Evolutionary conservation across 2,329 filamentous ascomycete species (phyloP), one percentile per base, ranked within the genome.

Genomic region (Exophiala mesophila): DNA sequence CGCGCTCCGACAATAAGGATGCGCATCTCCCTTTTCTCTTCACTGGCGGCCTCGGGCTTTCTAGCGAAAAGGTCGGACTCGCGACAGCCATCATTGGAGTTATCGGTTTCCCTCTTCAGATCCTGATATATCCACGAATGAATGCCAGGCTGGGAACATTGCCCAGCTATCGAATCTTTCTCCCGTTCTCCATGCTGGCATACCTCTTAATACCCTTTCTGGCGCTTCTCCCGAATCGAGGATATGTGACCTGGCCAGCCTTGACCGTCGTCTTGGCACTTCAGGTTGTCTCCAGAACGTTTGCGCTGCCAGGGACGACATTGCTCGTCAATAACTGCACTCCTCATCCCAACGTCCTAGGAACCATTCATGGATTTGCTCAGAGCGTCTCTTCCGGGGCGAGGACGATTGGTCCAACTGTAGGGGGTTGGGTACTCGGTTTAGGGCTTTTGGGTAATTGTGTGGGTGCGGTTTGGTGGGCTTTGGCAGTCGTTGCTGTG

Each of bases 21-120:
- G 28, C 48, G 20, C 59, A 38, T 34, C 47, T 42, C 35, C 63
- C 60, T 0, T 62, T 48, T 63, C 75, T 44, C 72, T 88, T 84
- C 53, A 74, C 76, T 1, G 85, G 86, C 19, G 87, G 87, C 2
- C 70, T 92, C 0, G 84, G 84, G n/a, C 73, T 92, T 39, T 76
- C 77, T 1, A 80, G 85, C 0, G 72, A 76, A 1, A 75, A 77
- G 2, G 83, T 92, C 21, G 86, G 86, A n/a, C 66, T 85, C 31
- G 83, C 84, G 3, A 88, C 89, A 68, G 80, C 85, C 2, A 80
- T 85, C 38, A 74, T 92, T 12, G 87, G 86, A 6, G 64, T 77
- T 36, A 79, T 90, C 31, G 87, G 87, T n/a, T 82, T 92, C 26
- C 66, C 72, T 0, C 69, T 92, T 33, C 83, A 87, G 59, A 73